Base-by-base conservation (phyloP, 257 asterid genomes). In the Nicotiana benthamiana region DNA sequence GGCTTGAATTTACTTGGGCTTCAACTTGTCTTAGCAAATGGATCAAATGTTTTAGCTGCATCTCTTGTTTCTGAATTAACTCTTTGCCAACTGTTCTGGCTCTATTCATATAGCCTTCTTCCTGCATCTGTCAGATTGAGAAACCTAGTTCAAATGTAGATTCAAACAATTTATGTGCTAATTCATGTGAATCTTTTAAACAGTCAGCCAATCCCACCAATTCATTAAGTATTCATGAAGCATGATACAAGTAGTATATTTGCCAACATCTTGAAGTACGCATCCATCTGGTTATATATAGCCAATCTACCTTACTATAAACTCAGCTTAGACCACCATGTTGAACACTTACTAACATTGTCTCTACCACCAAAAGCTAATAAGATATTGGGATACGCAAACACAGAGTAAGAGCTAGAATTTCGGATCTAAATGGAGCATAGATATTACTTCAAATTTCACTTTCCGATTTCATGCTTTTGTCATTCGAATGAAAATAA, bases 1-100 rank as follows among this genome's bases (percentile, higher is more conserved):
- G 88, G 86, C 97, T 90, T 34, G 92, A 81, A 80, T 90, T 90
- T 64, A 92, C 91, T 84, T 90, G 97, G 70, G 83, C 72, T 87
- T 92, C 93, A 51, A 90, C 89, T 43, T 88, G 91, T 86, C 77
- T 86, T 17, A 93, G 92, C 85, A 92, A 84, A 65, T 83, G 83
- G 84, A 92, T 85, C 83, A 93, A 87, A 78, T 87, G 91, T 62
- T 80, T 68, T 28, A 93, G 85, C 77, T 89, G 93, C 83, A 86
- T 85, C 62, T 86, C 87, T 83, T 93, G 96, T 83, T 83, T 87
- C 43, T 89, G 91, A 79, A 82, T 85, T 79, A 93, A 79, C 85
- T 92, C 97, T 72, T 86, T 89, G 85, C 93, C 85, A 22, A 85
- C 88, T 64, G 64, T 67, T 75, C 79, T 85, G 83, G 92, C 97